Conservation (phyloP, 176 grass and related monocot genomes). For the Bonia amplexicaulis region DNA sequence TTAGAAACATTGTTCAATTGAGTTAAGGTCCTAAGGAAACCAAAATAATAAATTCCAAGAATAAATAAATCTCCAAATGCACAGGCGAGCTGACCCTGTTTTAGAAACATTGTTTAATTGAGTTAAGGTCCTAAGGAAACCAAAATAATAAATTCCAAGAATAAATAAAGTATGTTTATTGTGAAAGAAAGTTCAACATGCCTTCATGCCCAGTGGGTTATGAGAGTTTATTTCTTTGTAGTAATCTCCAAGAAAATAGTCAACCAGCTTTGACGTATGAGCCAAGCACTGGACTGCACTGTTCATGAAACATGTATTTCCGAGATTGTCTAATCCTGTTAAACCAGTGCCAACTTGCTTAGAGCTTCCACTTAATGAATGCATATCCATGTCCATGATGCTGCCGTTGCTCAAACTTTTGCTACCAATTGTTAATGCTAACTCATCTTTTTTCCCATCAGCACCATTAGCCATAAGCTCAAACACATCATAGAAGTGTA, state of each 20-base stretch:
- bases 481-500: conserved; percentile 67
- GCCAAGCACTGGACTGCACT: conserved; percentile 91
- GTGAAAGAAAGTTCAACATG: conserved; percentile 29
- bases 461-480: conserved; percentile 39
- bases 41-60: background rate
- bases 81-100: conserved; percentile 79
- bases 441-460: conserved; percentile 53
- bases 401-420: conserved; percentile 52
- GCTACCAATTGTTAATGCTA: conserved; percentile 35
- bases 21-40: background rate
- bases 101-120: conserved; percentile 21
- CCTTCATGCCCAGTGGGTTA: conserved; percentile 82
- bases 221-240: conserved; percentile 69
- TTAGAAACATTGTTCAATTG: conserved; percentile 21
- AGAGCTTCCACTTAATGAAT: conserved; percentile 47
- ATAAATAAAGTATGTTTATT: conserved; percentile 12
- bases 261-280: conserved; percentile 82
- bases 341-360: conserved; percentile 71
- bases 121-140: background rate
- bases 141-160: background rate
- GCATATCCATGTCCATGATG: conserved; percentile 23
- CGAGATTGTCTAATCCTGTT: conserved; percentile 83
- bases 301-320: conserved; percentile 99
- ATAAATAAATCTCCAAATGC: conserved; percentile 88
- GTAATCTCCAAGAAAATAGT: conserved; percentile 89